Evolutionary conservation across 2,329 filamentous ascomycete species (phyloP).

Genomic region (Purpureocillium takamizusanense): DNA sequence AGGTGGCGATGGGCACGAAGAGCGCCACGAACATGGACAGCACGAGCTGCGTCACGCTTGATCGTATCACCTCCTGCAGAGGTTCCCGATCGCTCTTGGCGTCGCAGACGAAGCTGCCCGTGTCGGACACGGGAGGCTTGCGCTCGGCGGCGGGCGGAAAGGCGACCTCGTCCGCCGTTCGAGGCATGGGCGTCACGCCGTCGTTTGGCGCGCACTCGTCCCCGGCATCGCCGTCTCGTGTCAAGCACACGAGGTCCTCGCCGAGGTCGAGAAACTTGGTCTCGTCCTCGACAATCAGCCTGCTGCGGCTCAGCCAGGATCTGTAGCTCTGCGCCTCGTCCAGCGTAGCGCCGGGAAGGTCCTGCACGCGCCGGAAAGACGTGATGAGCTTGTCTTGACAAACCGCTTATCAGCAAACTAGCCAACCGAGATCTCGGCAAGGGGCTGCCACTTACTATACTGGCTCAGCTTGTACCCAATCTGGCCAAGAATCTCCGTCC

Average conservation of each 20-base stretch:
- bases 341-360: slow-evolving; percentile 36
- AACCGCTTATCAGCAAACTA: no score
- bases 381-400: slow-evolving; percentile 46
- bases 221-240: slow-evolving; percentile 3
- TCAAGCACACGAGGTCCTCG: slow-evolving; percentile 42
- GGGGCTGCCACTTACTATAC: slow-evolving; percentile 53
- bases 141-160: slow-evolving; percentile 3
- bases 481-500: slow-evolving; percentile 50
- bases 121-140: slow-evolving; percentile 3
- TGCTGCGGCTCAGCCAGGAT: slow-evolving; percentile 43
- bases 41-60: slow-evolving; percentile 3
- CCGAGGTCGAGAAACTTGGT: slow-evolving; percentile 46
- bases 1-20: slow-evolving; percentile 48
- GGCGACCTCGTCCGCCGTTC: slow-evolving; percentile 3
- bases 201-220: slow-evolving; percentile 9
- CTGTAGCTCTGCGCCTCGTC: slow-evolving; percentile 40
- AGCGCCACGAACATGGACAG: slow-evolving; percentile 23
- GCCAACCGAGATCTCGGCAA: no score
- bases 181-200: slow-evolving; percentile 14
- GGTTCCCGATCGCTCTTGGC: not conserved
- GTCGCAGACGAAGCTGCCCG: not conserved
- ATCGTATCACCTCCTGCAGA: not conserved
- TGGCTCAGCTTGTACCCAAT: slow-evolving; percentile 59
- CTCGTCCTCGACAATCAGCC: slow-evolving; percentile 50
- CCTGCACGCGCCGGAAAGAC: slow-evolving; percentile 45